phyloP scores from a whole-genome alignment of 1,284 basidiomycete genomes.

The Taiwanofungus camphoratus region DNA sequence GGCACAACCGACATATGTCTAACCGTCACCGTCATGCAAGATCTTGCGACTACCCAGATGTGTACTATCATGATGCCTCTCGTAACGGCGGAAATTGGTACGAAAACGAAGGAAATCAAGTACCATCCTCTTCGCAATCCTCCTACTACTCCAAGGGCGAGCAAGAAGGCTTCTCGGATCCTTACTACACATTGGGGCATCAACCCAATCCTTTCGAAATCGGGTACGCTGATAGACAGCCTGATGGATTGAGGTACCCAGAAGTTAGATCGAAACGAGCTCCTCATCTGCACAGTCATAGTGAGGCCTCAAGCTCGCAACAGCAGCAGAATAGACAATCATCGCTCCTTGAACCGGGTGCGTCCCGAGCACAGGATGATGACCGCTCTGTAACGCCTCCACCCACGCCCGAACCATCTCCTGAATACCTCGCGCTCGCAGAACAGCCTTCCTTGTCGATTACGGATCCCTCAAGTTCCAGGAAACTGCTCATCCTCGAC shows the following conservation, averaged over 20 bases:
- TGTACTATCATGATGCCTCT: too few species aligned
- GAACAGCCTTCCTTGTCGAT: conserved; percentile 22
- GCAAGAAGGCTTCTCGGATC: not conserved
- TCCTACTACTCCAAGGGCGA: conserved; percentile 6
- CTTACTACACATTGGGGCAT: not conserved
- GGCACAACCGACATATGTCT: too few species aligned
- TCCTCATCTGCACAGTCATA: not conserved
- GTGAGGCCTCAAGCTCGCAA: not conserved
- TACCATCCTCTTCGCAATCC: conserved; percentile 10
- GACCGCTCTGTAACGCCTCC: conserved; percentile 20
- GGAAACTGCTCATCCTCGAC: conserved; percentile 77
- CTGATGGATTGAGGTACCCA: not conserved
- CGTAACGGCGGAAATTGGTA: conserved; percentile 1
- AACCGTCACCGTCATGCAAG: too few species aligned
- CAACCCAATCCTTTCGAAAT: not conserved
- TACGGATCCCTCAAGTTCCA: conserved; percentile 29
- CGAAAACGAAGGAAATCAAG: conserved; percentile 11
- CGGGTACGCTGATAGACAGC: not conserved
- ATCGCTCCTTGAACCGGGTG: not conserved
- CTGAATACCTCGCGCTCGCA: conserved; percentile 25
- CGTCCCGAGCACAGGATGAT: conserved; percentile 5
- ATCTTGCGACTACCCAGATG: too few species aligned
- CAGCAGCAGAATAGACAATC: not conserved
- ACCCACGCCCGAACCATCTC: conserved; percentile 21
- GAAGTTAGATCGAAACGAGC: not conserved